Base-by-base conservation (phyloP, 1,139 yeast genomes). In the Diutina pseudorugosa region DNA sequence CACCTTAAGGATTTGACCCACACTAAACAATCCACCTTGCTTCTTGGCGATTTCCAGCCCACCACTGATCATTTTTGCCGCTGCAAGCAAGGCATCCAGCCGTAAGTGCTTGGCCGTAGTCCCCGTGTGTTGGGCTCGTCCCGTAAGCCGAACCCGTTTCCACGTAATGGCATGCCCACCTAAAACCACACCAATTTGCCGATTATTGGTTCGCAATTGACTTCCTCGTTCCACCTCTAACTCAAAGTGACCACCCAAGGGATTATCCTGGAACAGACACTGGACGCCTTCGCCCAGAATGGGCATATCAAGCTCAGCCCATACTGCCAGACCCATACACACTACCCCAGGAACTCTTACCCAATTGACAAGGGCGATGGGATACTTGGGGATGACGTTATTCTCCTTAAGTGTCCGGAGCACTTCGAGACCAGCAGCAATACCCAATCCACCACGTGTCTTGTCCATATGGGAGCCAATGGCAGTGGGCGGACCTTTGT, bases 141-240 rank as follows among this genome's bases (percentile, higher is more conserved):
- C 91, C 19, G 60, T 65, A 19, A 83, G 75, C 21, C 66, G 72
- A 18, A 81, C 71, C 52, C 73, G 76, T 55, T 72, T 70, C 90
- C 91, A 84, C 48, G 73, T 68, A 60, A 79, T 81, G 2, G 85
- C 86, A 63, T 84, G 89, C 21, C 77, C 87, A 19, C 86, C 86
- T 12, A 72, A 70, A 3, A 83, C 89, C 45, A 83, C 70, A 21
- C 90, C 91, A 55, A 84, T 79, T 55, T 74, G 74, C 59, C 78
- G 75, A 1, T 73, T 60, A 43, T 72, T 75, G 23, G 72, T 72
- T 62, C 84, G 89, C 53, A 84, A 70, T 48, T 82, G 71, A 4
- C 90, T 89, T 5, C 90, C 91, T 64, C 84, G 91, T 61, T 84
- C 90, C 55, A 84, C 84, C 61, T 84, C 91, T 54, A 83, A 69